phyloP scores from a whole-genome alignment of 2,329 filamentous ascomycete genomes.

The Grosmannia clavigera region DNA sequence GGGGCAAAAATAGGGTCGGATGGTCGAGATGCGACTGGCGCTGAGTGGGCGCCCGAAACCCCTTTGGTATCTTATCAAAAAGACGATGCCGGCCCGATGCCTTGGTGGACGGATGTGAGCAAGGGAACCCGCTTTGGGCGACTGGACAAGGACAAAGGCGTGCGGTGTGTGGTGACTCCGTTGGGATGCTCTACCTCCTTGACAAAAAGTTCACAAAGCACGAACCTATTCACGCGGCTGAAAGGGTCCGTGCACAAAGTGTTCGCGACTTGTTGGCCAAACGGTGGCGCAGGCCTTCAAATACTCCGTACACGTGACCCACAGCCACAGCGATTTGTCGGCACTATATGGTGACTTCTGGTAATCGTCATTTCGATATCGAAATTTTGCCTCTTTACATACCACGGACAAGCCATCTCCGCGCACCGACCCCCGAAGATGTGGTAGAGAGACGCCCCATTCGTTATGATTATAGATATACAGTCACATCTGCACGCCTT shows the following conservation, averaged over 20 bases:
- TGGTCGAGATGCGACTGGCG: not conserved
- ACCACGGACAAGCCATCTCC: not conserved
- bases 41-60: too few species aligned
- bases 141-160: not conserved
- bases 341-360: too few species aligned
- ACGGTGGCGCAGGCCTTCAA: not conserved
- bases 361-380: too few species aligned
- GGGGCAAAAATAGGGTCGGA: too few species aligned
- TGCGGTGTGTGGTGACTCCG: not conserved
- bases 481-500: not conserved
- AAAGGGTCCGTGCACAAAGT: slow-evolving; percentile 1
- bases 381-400: not conserved
- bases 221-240: not conserved
- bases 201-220: not conserved
- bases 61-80: not conserved
- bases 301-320: not conserved
- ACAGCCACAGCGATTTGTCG: not conserved
- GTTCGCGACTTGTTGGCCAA: not conserved
- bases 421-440: not conserved
- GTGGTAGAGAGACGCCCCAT: not conserved
- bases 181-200: not conserved
- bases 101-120: not conserved
- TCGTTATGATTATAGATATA: not conserved
- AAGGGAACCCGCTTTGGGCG: not conserved
- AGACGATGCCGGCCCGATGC: not conserved